Evolutionary conservation across 345 rosid species (phyloP), one percentile per base, ranked within the genome.

Genomic region (Viola odorata): DNA sequence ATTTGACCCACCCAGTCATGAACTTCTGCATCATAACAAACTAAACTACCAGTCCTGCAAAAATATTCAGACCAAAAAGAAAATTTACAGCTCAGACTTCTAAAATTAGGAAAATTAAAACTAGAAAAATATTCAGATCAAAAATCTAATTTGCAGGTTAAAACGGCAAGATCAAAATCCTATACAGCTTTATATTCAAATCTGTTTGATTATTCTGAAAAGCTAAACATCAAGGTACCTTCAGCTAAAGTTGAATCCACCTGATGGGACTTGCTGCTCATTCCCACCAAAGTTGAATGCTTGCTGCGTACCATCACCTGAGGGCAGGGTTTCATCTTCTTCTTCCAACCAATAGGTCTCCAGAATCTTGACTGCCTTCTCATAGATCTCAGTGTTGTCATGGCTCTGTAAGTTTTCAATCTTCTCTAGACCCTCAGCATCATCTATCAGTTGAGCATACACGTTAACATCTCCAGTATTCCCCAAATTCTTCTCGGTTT

Each of bases 321-420:
- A 36, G 50, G 67, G 45, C 41, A 16, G 9, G 12, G 50, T 8
- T 32, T 68, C 55, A 16, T 68, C 67, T 4, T 62, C 66, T 1
- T 68, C 66, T 17, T 68, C 67, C 57, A 55, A 41, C 66, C 72
- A 61, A 50, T 61, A 68, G 9, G 72, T 56, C 66, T 68, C 72
- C 1, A 68, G 67, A 55, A 62, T 61, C 61, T 55, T 61, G 49
- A 56, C 72, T 55, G 72, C 72, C 62, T 61, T 61, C 50, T 68
- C 72, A 41, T 68, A 61, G 14, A 68, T 68, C 50, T 68, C 72
- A 55, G 55, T 49, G 57, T 68, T 68, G 62, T 61, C 67, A 55
- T 68, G 72, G 56, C 67, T 68, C 51, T 61, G 72, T 32, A 68
- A 66, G 53, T 62, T 69, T 50, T 57, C 68, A 44, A 62, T 58